Evolutionary conservation across 2,329 filamentous ascomycete species (phyloP).

Genomic region (Alternaria conjuncta): DNA sequence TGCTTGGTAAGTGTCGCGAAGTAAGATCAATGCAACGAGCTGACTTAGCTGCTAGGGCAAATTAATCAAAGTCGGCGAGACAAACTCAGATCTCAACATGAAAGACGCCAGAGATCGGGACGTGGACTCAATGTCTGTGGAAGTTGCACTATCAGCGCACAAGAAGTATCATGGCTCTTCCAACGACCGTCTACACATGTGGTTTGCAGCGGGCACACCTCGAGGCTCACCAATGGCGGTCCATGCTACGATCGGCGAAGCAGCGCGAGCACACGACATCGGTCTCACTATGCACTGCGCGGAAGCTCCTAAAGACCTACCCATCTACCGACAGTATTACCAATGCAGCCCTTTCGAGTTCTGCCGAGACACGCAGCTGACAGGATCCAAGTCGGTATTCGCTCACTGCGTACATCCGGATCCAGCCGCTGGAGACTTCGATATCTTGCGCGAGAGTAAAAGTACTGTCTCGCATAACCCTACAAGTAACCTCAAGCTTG

Average conservation of each 20-base stretch:
- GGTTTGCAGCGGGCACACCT: conserved; percentile 57
- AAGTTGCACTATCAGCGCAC: conserved; percentile 43
- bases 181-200: conserved; percentile 55
- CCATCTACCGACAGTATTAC: conserved; percentile 50
- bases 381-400: conserved; percentile 40
- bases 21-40: not conserved
- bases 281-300: conserved; percentile 58
- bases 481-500: conserved; percentile 33
- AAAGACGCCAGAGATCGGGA: conserved; percentile 49
- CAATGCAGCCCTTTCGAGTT: conserved; percentile 46
- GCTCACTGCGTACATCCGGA: conserved; percentile 54
- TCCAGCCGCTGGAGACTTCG: conserved; percentile 47
- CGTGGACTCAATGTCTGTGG: conserved; percentile 45
- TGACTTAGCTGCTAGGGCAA: conserved; percentile 34
- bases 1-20: conserved; percentile 21
- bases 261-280: conserved; percentile 50
- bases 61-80: conserved; percentile 48
- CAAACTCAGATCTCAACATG: conserved; percentile 41
- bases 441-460: conserved; percentile 45
- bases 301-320: conserved; percentile 51
- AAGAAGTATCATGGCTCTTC: conserved; percentile 38
- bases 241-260: conserved; percentile 51
- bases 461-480: conserved; percentile 33
- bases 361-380: conserved; percentile 43
- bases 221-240: conserved; percentile 51